These are phyloP conservation scores for Magnusiomyces clavatus DNA, from an alignment of 1,139 yeast genomes.

Conservation along the genomic window DNA sequence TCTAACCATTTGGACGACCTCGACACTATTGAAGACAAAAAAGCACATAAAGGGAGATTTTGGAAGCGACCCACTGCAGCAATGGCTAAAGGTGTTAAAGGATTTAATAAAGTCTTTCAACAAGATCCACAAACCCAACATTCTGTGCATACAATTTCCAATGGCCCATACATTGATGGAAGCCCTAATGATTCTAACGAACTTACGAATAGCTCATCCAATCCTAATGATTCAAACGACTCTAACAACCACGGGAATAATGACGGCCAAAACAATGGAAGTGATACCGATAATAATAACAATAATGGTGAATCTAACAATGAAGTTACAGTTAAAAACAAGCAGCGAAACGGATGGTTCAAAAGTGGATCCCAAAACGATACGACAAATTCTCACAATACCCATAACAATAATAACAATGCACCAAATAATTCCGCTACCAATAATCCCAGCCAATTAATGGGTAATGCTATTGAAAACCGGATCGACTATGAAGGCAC, in stretches of 20 bases:
- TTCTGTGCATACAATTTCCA: slow-evolving; percentile 1
- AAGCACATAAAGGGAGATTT: slow-evolving; percentile 26
- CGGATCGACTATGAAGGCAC: slow-evolving; percentile 49
- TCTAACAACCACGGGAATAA: slow-evolving; percentile 6
- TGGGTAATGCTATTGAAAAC: slow-evolving; percentile 24
- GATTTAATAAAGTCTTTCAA: slow-evolving; percentile 31
- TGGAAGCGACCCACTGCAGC: slow-evolving; percentile 35
- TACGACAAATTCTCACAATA: neutral
- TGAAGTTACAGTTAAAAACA: neutral
- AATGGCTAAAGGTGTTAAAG: slow-evolving; percentile 31
- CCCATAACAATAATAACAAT: too few species aligned
- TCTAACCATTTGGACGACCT: slow-evolving; percentile 18
- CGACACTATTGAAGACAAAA: slow-evolving; percentile 22
- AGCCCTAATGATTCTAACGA: neutral
- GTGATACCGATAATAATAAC: slow-evolving; percentile 5
- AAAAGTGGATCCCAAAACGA: neutral
- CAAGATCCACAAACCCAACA: slow-evolving; percentile 17
- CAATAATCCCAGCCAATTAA: slow-evolving; percentile 13
- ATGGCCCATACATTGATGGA: slow-evolving; percentile 11
- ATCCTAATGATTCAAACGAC: slow-evolving; percentile 1
- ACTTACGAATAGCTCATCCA: neutral
- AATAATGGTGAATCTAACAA: neutral
- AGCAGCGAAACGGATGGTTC: slow-evolving; percentile 14
- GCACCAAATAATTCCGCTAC: neutral
- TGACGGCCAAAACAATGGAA: slow-evolving; percentile 10